Evolutionary conservation across 208 protist species (phyloP), one percentile per base, ranked within the genome.

Genomic region (Porcisia deanei): DNA sequence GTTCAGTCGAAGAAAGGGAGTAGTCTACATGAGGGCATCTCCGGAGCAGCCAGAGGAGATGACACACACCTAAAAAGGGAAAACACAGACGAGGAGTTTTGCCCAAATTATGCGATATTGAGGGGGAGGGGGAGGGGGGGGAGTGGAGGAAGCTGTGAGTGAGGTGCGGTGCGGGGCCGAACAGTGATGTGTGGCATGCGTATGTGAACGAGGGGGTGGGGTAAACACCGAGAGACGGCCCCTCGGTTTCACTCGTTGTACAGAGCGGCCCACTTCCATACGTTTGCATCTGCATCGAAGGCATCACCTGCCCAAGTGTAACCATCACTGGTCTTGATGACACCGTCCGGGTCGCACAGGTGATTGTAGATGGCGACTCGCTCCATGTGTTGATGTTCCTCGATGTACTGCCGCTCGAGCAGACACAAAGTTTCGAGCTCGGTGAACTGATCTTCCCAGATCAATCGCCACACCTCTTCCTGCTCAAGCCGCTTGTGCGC

Each of bases 381-480:
- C 49, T 71, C 52, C 34, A 70, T 30, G 77, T 85, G 79, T 67
- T 79, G 59, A n/a, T 57, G 34, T 63, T 83, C 79, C n/a, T 66
- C 73, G 10, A 86, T 80, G 30, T 73, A 81, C 22, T 88, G 83
- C 41, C 80, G 75, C 71, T 85, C 49, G 18, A 81, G 69, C 22
- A 68, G 41, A 54, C 66, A 70, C n/a, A 80, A 76, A 49, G 83
- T 57, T 59, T 81, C 58, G 71, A 70, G 22, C 52, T 88, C 59
- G 43, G 22, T 45, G 74, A 75, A 59, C 84, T 81, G 77, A 47
- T 81, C 77, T 2, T 57, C 71, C 77, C 77, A 81, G 43, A 81
- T 60, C 16, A 68, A 57, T 10, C 73, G 54, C 71, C 70, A 61
- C 59, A 89, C 87, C 25, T 91, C 87, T 69, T 91, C 87, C 70